Evolutionary conservation across 805 yeast species (phyloP).

Genomic region (Candida awuae): DNA sequence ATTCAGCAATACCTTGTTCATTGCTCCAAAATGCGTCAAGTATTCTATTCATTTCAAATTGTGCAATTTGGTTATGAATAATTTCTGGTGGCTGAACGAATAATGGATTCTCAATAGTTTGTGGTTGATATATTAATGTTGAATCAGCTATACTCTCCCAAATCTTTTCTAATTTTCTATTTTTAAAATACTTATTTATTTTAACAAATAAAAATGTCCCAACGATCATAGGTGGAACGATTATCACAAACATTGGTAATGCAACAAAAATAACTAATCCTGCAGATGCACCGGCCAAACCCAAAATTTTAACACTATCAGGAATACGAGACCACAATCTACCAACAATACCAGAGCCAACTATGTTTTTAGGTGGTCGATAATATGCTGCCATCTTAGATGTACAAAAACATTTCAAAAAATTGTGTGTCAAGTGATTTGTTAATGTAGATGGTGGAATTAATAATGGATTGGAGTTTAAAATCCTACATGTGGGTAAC

Average conservation of each 20-base stretch:
- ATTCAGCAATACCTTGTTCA: conserved; percentile 24
- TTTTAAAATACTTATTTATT: conserved; percentile 10
- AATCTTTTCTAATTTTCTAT: conserved; percentile 13
- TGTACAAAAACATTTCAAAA: conserved; percentile 4
- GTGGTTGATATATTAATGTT: conserved; percentile 20
- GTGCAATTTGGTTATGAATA: conserved; percentile 24
- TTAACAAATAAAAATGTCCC: conserved; percentile 19
- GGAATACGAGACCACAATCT: conserved; percentile 21
- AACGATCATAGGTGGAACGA: conserved; percentile 27
- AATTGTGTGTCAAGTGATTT: background rate
- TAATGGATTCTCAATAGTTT: conserved; percentile 6
- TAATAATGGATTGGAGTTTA: background rate
- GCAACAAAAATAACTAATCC: conserved; percentile 27
- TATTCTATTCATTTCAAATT: conserved; percentile 25
- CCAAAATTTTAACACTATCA: conserved; percentile 23
- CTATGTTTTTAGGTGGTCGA: conserved; percentile 20
- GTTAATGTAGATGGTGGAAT: background rate
- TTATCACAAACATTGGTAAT: conserved; percentile 24
- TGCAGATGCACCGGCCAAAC: conserved; percentile 21
- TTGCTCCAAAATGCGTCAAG: conserved; percentile 26
- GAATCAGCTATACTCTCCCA: conserved; percentile 23
- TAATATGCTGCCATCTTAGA: conserved; percentile 4
- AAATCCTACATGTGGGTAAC: background rate
- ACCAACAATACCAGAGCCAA: conserved; percentile 10
- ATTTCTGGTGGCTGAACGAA: conserved; percentile 22